Evolutionary conservation across 306 rosid species (phyloP), one percentile per base, ranked within the genome.

Genomic region (Acacia crassicarpa): DNA sequence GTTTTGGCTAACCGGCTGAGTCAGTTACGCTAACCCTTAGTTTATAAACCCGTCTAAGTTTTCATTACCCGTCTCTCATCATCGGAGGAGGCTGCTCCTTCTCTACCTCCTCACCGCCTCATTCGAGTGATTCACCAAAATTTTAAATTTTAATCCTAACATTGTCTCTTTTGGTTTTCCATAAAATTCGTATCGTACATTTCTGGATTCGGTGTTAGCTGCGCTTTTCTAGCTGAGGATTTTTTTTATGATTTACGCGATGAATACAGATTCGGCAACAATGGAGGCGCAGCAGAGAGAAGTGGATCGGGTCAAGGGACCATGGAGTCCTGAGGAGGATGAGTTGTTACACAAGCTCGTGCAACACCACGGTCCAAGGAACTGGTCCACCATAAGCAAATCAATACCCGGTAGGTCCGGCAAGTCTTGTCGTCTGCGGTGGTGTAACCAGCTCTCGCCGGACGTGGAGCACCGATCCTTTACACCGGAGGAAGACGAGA

Each of bases 361-460:
- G 45, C 49, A 78, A 44, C 83, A n/a, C 3, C 63, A 85, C 67
- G 89, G 87, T 23, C 78, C 94, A 46, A 83, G 91, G 77, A 91
- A 87, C 75, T 89, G 91, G 92, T 82, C 91, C 1, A 3, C 77
- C 51, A 89, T 89, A 9, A 82, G 90, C 80, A 81, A 80, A 66
- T 81, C 90, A 71, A 84, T 91, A 17, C 82, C 84, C 4, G 92
- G 91, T 5, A 76, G 90, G 11, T 89, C 92, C 3, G 92, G 92
- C 1, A 87, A 91, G 83, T 91, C 94, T 6, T 89, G 92, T 80
- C 84, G 92, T 1, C 85, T 89, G 2, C 89, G 92, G 2, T 91
- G 94, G 94, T 89, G 89, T 54, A 91, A 91, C 73, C 92, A 91
- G 85, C 86, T 91, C 19, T 91, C 90, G 48, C 92, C 94, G n/a